Percentiles rank a stretch among this genome's conserved stretches.
These are phyloP conservation scores for Trichoderma polysporum DNA, from an alignment of 2,329 filamentous ascomycete genomes.

Conservation along the genomic window DNA sequence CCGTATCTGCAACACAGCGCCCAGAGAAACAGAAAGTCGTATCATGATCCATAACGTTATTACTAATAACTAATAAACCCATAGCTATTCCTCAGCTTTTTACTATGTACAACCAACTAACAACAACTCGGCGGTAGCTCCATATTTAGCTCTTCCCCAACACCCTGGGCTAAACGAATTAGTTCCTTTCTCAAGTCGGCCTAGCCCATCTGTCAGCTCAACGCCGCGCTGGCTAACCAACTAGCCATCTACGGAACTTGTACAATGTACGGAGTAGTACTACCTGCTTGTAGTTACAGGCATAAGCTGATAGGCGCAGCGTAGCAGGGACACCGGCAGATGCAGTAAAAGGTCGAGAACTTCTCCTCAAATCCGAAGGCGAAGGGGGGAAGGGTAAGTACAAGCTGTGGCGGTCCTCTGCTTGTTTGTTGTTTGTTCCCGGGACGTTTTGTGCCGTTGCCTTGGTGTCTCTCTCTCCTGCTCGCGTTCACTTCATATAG, in stretches of 20 bases:
- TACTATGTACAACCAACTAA: background rate
- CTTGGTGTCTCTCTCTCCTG: background rate
- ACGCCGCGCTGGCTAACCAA: background rate
- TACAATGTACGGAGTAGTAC: too few species aligned
- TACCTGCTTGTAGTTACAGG: background rate
- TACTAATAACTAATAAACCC: background rate
- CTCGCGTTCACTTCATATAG: too few species aligned
- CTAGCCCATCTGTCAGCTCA: slow-evolving; percentile 12
- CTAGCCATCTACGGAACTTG: background rate
- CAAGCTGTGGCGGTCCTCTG: too few species aligned
- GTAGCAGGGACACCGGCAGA: background rate
- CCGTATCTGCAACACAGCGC: background rate
- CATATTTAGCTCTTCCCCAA: background rate
- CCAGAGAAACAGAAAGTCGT: background rate
- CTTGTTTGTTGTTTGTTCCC: too few species aligned
- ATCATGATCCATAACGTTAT: background rate
- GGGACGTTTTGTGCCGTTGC: too few species aligned
- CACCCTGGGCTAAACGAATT: background rate
- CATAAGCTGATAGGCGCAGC: background rate
- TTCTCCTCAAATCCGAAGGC: background rate
- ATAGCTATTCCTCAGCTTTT: background rate
- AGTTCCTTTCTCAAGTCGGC: slow-evolving; percentile 4
- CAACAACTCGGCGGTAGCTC: background rate
- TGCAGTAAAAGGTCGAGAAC: background rate
- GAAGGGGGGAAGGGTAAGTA: background rate